Conservation (phyloP, 2,329 filamentous ascomycete genomes). For the Pseudopyricularia javanii region DNA sequence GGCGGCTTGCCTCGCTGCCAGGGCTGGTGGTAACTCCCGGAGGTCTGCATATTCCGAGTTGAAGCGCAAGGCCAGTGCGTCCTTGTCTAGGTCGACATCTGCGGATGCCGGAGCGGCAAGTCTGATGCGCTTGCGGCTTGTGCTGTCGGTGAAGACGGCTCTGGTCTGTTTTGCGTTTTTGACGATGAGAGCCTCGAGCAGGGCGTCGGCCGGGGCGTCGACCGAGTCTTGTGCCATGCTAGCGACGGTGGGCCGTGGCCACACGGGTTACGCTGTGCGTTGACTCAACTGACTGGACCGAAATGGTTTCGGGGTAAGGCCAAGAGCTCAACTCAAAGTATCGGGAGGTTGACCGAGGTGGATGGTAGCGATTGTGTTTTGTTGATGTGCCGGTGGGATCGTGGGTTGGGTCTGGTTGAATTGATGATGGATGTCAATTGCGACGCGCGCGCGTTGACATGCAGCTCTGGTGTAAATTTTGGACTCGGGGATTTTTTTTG, state of each 20-base stretch:
- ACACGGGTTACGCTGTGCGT: not conserved
- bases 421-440: too few relatives aligned
- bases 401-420: too few relatives aligned
- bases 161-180: conserved; percentile 28
- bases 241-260: not conserved
- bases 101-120: conserved; percentile 18
- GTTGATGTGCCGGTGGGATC: too few relatives aligned
- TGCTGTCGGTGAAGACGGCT: conserved; percentile 22
- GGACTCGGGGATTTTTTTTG: not conserved
- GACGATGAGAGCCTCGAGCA: conserved; percentile 23
- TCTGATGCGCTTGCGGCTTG: conserved; percentile 18
- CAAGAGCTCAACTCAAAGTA: too few relatives aligned
- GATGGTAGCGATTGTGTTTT: too few relatives aligned
- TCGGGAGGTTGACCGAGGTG: too few relatives aligned
- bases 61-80: conserved; percentile 44
- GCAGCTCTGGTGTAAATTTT: not conserved
- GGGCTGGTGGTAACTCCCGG: conserved; percentile 60
- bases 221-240: conserved; percentile 18
- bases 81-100: conserved; percentile 24
- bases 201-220: conserved; percentile 9
- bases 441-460: too few relatives aligned
- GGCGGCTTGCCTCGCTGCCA: conserved; percentile 68
- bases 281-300: not conserved
- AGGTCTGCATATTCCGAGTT: conserved; percentile 67
- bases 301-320: too few relatives aligned